Evolutionary conservation across 2,329 filamentous ascomycete species (phyloP).

Genomic region (Calonectria fujianensis): DNA sequence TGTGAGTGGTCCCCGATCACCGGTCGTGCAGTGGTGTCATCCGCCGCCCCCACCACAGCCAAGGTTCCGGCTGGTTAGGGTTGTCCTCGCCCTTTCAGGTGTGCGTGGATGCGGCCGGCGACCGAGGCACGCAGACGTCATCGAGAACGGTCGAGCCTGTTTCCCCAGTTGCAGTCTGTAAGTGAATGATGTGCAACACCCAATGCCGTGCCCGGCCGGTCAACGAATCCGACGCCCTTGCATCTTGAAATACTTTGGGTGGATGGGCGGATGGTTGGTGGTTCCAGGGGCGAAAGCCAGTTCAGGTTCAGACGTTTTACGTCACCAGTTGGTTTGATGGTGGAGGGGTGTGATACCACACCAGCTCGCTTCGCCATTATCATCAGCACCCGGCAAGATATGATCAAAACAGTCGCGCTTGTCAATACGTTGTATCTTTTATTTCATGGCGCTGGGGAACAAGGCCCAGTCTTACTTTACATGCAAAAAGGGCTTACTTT

Average conservation of each 20-base stretch:
- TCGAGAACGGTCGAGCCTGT: slow-evolving; percentile 49
- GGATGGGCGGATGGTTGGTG: slow-evolving; percentile 6
- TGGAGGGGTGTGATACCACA: slow-evolving; percentile 7
- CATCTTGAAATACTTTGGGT: neutral
- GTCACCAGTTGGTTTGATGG: slow-evolving; percentile 24
- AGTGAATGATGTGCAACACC: slow-evolving; percentile 35
- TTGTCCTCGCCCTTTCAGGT: slow-evolving; percentile 1
- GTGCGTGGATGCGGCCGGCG: slow-evolving; percentile 18
- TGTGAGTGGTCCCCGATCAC: slow-evolving; percentile 28
- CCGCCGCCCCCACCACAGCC: slow-evolving; percentile 33
- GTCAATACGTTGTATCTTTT: slow-evolving; percentile 3
- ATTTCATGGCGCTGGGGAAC: neutral
- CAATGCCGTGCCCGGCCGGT: slow-evolving; percentile 37
- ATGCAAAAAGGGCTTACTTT: neutral
- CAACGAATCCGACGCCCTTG: slow-evolving; percentile 17
- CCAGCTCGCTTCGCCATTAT: slow-evolving; percentile 14
- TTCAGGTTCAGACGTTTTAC: slow-evolving; percentile 14
- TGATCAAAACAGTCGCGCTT: neutral
- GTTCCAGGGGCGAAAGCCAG: slow-evolving; percentile 15
- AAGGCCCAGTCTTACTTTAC: neutral
- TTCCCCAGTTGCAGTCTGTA: slow-evolving; percentile 32
- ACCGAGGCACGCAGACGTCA: slow-evolving; percentile 49
- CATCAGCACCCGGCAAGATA: neutral
- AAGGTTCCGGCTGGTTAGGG: slow-evolving; percentile 23
- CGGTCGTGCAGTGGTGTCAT: slow-evolving; percentile 39